Evolutionary conservation across 176 grass and related monocot species (phyloP).

Genomic region (Zea luxurians): DNA sequence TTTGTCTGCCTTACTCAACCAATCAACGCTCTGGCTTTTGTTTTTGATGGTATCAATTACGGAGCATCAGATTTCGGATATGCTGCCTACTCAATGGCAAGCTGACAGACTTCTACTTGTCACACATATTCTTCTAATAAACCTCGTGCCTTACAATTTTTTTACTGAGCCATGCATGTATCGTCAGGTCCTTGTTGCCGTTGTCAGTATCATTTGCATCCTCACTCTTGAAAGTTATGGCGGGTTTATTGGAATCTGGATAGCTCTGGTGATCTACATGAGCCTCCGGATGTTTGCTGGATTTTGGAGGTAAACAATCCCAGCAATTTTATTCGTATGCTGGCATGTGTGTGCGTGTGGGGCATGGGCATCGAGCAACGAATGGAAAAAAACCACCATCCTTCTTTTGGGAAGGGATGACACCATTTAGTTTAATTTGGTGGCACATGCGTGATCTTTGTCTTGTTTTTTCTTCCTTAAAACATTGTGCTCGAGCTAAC

Average conservation of each 20-base stretch:
- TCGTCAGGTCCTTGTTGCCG: slow-evolving; percentile 67
- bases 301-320: slow-evolving; percentile 65
- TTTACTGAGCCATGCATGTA: slow-evolving; percentile 1
- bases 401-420: neutral
- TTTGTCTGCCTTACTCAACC: slow-evolving; percentile 81
- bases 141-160: neutral
- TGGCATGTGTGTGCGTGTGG: neutral
- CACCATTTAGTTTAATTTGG: neutral
- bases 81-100: slow-evolving; percentile 88
- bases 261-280: slow-evolving; percentile 84
- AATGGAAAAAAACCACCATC: neutral
- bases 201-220: slow-evolving; percentile 64
- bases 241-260: slow-evolving; percentile 86
- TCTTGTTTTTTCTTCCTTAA: neutral
- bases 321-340: too few relatives aligned
- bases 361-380: neutral
- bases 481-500: neutral
- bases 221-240: slow-evolving; percentile 45
- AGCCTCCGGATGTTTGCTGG: slow-evolving; percentile 69
- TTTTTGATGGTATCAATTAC: slow-evolving; percentile 94
- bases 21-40: slow-evolving; percentile 83
- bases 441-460: neutral
- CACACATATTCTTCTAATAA: neutral
- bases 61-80: slow-evolving; percentile 88
- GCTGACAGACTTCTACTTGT: slow-evolving; percentile 6